Percentiles rank a stretch among this genome's conserved stretches.
These are phyloP conservation scores for Scheffersomyces cryptocercus DNA, from an alignment of 1,139 yeast genomes.

Conservation along the genomic window DNA sequence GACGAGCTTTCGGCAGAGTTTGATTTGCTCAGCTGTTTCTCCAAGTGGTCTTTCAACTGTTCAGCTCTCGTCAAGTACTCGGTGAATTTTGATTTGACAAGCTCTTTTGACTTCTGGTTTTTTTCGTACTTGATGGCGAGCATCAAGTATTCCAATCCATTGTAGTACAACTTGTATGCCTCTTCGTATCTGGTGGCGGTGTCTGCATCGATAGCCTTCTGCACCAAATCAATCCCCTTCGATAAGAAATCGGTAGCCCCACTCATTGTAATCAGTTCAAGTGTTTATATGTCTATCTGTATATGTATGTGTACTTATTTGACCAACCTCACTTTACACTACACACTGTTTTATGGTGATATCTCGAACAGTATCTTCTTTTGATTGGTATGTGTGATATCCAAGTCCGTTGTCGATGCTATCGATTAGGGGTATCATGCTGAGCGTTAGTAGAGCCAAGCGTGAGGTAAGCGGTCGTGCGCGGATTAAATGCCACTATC, in stretches of 20 bases:
- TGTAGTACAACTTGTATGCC: conserved; percentile 89
- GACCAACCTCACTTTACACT: no score
- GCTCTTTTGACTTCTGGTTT: conserved; percentile 83
- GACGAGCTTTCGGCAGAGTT: conserved; percentile 50
- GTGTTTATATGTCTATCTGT: no score
- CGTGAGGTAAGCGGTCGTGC: no score
- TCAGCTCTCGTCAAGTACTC: conserved; percentile 94
- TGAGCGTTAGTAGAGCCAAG: no score
- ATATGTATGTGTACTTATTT: no score
- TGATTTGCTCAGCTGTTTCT: conserved; percentile 53
- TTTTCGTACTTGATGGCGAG: conserved; percentile 95
- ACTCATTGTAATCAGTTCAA: conserved; percentile 18
- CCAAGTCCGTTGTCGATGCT: no score
- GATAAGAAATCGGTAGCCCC: conserved; percentile 79
- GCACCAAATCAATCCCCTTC: conserved; percentile 92
- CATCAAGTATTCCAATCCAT: conserved; percentile 94
- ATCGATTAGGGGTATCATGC: no score
- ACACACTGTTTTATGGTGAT: no score
- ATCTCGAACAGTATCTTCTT: no score
- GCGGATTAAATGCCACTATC: no score
- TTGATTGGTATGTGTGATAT: no score
- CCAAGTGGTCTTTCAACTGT: conserved; percentile 87
- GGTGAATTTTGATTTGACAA: conserved; percentile 84
- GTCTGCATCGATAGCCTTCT: conserved; percentile 94
- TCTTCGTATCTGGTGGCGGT: conserved; percentile 89